Conservation (phyloP, 2,329 filamentous ascomycete genomes). For the Alternaria sp. region DNA sequence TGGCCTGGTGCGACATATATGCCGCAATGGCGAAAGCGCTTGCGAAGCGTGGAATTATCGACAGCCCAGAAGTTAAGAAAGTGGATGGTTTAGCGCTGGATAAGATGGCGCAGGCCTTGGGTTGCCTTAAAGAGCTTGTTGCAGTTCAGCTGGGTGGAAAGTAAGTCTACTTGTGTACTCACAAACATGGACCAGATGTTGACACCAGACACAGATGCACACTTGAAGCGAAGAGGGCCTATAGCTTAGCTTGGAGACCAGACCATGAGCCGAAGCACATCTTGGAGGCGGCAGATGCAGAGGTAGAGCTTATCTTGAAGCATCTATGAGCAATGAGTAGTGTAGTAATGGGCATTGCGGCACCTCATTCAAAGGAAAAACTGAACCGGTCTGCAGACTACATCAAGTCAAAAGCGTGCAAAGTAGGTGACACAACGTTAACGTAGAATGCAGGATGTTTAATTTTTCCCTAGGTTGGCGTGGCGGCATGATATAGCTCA, state of each 20-base stretch:
- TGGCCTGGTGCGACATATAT: conserved; percentile 61
- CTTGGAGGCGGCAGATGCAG: conserved; percentile 53
- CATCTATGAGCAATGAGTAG: background rate
- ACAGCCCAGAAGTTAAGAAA: conserved; percentile 43
- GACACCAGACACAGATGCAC: conserved; percentile 47
- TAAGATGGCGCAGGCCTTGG: conserved; percentile 45
- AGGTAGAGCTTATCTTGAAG: conserved; percentile 55
- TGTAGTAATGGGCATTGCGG: background rate
- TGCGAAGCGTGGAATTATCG: conserved; percentile 49
- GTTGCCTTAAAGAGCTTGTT: background rate
- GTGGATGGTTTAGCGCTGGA: conserved; percentile 48
- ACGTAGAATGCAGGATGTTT: too few species aligned
- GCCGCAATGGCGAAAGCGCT: conserved; percentile 53
- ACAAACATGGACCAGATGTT: background rate
- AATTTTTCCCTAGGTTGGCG: too few species aligned
- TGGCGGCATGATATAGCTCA: too few species aligned
- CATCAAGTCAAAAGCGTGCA: too few species aligned
- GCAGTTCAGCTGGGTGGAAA: conserved; percentile 52
- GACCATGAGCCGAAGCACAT: conserved; percentile 54
- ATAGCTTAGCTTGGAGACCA: conserved; percentile 56
- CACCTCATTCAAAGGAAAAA: too few species aligned
- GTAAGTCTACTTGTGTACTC: conserved; percentile 37
- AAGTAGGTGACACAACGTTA: too few species aligned
- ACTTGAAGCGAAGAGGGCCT: conserved; percentile 52
- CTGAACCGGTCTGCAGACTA: too few species aligned